Conservation (phyloP, 176 grass and related monocot genomes). For the Ensete ventricosum region DNA sequence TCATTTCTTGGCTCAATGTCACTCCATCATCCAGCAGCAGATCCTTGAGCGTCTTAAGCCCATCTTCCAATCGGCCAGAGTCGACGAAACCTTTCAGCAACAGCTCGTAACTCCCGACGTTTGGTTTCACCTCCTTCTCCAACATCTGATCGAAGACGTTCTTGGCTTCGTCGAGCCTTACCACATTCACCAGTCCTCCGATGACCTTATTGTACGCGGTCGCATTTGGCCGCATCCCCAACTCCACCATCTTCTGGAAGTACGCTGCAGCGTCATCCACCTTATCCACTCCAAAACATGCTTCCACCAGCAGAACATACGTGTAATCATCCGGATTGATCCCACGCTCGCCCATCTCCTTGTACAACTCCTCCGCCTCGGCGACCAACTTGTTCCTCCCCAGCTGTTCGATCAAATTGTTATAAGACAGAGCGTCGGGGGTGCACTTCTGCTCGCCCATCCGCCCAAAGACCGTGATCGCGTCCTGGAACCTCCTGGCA, state of each 20-base stretch:
- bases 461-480: slow-evolving; percentile 38
- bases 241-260: slow-evolving; percentile 54
- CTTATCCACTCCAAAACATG: slow-evolving; percentile 42
- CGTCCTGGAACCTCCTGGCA: slow-evolving; percentile 47
- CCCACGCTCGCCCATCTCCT: slow-evolving; percentile 35
- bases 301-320: slow-evolving; percentile 49
- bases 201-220: slow-evolving; percentile 48
- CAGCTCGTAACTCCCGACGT: slow-evolving; percentile 41
- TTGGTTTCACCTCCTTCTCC: slow-evolving; percentile 41
- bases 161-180: slow-evolving; percentile 39
- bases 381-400: slow-evolving; percentile 30
- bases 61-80: slow-evolving; percentile 30
- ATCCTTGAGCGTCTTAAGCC: slow-evolving; percentile 30
- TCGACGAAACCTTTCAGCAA: slow-evolving; percentile 48
- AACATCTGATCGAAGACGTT: slow-evolving; percentile 59
- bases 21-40: slow-evolving; percentile 52
- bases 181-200: slow-evolving; percentile 27
- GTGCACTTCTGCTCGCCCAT: slow-evolving; percentile 53
- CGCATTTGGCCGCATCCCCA: slow-evolving; percentile 53
- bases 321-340: slow-evolving; percentile 43
- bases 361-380: slow-evolving; percentile 43
- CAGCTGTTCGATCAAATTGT: slow-evolving; percentile 70
- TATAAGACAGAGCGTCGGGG: slow-evolving; percentile 46
- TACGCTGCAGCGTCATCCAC: slow-evolving; percentile 47
- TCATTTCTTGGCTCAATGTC: slow-evolving; percentile 54